Evolutionary conservation across 2,329 filamentous ascomycete species (phyloP).

Genomic region (Colletotrichum godetiae): DNA sequence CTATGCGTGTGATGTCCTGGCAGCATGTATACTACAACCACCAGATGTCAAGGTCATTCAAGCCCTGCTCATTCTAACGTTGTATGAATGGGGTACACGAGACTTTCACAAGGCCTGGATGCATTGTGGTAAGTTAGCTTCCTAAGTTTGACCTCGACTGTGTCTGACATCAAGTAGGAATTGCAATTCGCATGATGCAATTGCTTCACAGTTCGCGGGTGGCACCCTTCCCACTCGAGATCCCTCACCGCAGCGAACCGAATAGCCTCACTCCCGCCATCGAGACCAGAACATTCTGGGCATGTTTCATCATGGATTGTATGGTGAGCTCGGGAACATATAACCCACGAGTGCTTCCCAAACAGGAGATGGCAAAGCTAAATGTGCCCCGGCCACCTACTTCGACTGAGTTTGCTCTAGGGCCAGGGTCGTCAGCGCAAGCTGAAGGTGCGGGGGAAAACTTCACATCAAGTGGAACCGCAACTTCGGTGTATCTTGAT

Average conservation of each 20-base stretch:
- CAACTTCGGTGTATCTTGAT: slow-evolving; percentile 37
- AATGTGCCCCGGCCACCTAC: slow-evolving; percentile 40
- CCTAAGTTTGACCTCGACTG: neutral
- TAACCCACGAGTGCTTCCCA: slow-evolving; percentile 49
- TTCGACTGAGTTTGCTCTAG: slow-evolving; percentile 26
- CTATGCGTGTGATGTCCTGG: slow-evolving; percentile 42
- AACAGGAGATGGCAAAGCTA: slow-evolving; percentile 48
- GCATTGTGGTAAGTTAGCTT: slow-evolving; percentile 44
- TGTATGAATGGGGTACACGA: slow-evolving; percentile 55
- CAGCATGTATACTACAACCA: slow-evolving; percentile 40
- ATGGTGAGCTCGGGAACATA: slow-evolving; percentile 55
- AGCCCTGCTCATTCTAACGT: slow-evolving; percentile 50
- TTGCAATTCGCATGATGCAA: slow-evolving; percentile 53
- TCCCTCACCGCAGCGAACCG: slow-evolving; percentile 31
- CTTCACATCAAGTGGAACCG: slow-evolving; percentile 7
- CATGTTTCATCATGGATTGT: slow-evolving; percentile 58
- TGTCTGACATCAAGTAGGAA: slow-evolving; percentile 39
- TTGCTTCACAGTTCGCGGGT: slow-evolving; percentile 45
- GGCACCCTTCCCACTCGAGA: slow-evolving; percentile 43
- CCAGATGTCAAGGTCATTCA: slow-evolving; percentile 51
- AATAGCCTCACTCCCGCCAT: slow-evolving; percentile 42
- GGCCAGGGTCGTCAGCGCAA: neutral
- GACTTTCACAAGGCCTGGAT: slow-evolving; percentile 57
- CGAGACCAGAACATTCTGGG: slow-evolving; percentile 56
- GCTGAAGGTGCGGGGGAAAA: slow-evolving; percentile 35